Percentiles rank a stretch among this genome's conserved stretches.
Conservation (phyloP, 768 basidiomycete species). For the Phlegmacium glaucopus region DNA sequence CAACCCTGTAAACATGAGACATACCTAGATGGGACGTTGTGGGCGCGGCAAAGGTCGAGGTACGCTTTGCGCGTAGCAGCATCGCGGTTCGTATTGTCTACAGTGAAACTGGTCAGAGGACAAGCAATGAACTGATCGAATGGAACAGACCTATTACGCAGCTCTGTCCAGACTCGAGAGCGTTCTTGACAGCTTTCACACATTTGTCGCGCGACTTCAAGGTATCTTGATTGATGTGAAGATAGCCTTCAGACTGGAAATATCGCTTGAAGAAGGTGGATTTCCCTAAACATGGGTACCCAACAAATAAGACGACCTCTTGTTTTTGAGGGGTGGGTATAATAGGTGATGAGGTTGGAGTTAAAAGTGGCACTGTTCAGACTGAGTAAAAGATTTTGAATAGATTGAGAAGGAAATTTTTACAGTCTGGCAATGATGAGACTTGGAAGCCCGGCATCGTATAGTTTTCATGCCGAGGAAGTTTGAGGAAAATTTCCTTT, state of each 20-base stretch:
- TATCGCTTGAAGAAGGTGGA: slow-evolving; percentile 71
- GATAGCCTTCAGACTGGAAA: slow-evolving; percentile 67
- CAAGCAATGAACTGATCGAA: neutral
- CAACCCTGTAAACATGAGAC: slow-evolving; percentile 2
- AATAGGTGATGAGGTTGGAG: slow-evolving; percentile 48
- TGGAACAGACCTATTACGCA: slow-evolving; percentile 71
- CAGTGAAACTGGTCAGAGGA: neutral
- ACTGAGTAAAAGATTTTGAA: slow-evolving; percentile 1
- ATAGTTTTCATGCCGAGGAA: slow-evolving; percentile 37
- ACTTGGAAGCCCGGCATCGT: slow-evolving; percentile 69
- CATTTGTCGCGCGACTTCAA: slow-evolving; percentile 76
- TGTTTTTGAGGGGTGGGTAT: slow-evolving; percentile 34
- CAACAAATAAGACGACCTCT: slow-evolving; percentile 50
- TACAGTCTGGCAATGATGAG: slow-evolving; percentile 39
- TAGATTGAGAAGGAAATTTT: slow-evolving; percentile 9
- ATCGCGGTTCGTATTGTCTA: slow-evolving; percentile 94
- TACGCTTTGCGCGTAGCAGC: slow-evolving; percentile 65
- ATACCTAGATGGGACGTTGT: slow-evolving; percentile 55
- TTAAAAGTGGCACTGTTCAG: slow-evolving; percentile 43
- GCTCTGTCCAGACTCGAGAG: slow-evolving; percentile 52
- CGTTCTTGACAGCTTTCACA: slow-evolving; percentile 55
- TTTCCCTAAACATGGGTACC: slow-evolving; percentile 69
- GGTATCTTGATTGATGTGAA: slow-evolving; percentile 85
- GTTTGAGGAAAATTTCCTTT: slow-evolving; percentile 79
- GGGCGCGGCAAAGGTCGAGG: slow-evolving; percentile 58